These are phyloP conservation scores for Nemania sp. DNA, from an alignment of 2,329 filamentous ascomycete genomes.

Conservation along the genomic window DNA sequence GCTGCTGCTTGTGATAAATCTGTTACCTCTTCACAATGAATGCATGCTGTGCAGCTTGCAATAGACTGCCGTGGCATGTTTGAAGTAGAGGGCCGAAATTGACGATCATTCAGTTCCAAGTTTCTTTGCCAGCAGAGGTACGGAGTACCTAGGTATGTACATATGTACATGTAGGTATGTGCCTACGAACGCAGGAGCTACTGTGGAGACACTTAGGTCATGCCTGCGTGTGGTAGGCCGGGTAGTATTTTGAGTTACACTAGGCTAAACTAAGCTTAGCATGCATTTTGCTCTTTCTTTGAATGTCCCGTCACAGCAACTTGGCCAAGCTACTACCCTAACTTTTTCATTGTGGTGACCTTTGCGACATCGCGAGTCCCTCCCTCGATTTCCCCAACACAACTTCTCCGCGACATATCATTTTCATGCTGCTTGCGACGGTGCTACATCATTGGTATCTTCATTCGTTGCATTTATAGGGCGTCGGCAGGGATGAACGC, in stretches of 20 bases:
- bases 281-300: conserved; percentile 14
- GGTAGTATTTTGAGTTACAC: conserved; percentile 8
- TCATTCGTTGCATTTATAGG: not conserved
- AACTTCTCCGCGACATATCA: not conserved
- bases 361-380: conserved; percentile 10
- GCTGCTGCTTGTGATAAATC: too few species aligned
- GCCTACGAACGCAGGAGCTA: not conserved
- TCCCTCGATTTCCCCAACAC: conserved; percentile 6
- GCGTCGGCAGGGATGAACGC: conserved; percentile 17
- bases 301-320: too few species aligned
- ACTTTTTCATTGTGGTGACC: conserved; percentile 17
- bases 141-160: not conserved
- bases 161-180: not conserved
- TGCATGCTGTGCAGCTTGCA: too few species aligned
- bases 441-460: not conserved
- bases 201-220: not conserved
- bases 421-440: not conserved
- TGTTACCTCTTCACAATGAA: too few species aligned
- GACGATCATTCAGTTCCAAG: not conserved
- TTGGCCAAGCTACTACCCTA: too few species aligned
- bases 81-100: not conserved
- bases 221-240: not conserved
- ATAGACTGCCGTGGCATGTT: too few species aligned
- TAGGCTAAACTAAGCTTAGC: conserved; percentile 8
- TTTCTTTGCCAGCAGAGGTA: not conserved